phyloP scores from a whole-genome alignment of 2,329 filamentous ascomycete species.

The Metarhizium robertsii region DNA sequence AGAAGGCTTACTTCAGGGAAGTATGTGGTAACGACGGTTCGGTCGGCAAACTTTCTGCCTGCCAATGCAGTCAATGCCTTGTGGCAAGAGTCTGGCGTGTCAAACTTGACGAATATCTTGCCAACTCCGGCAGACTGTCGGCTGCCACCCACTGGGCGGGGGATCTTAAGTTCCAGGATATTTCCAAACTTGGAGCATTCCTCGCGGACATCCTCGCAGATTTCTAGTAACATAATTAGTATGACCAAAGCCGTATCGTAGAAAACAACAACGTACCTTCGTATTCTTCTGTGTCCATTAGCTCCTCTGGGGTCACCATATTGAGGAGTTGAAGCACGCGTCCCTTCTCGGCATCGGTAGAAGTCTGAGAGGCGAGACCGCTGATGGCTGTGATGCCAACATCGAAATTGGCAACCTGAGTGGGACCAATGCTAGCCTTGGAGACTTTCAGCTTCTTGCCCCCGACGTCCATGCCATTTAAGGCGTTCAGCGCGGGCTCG shows the following conservation, averaged over 20 bases:
- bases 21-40: slow-evolving; percentile 93
- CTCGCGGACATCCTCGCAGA: slow-evolving; percentile 85
- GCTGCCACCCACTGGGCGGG: slow-evolving; percentile 72
- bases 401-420: slow-evolving; percentile 85
- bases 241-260: background rate
- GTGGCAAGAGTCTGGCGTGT: slow-evolving; percentile 64
- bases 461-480: slow-evolving; percentile 89
- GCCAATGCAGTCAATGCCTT: slow-evolving; percentile 85
- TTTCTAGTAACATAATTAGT: slow-evolving; percentile 53
- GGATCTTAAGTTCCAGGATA: slow-evolving; percentile 84
- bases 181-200: slow-evolving; percentile 88
- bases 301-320: slow-evolving; percentile 95
- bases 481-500: slow-evolving; percentile 76
- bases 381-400: slow-evolving; percentile 98
- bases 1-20: slow-evolving; percentile 68
- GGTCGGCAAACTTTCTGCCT: slow-evolving; percentile 89
- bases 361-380: slow-evolving; percentile 86
- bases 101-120: slow-evolving; percentile 97
- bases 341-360: slow-evolving; percentile 67
- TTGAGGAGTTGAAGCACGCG: slow-evolving; percentile 89
- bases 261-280: slow-evolving; percentile 53
- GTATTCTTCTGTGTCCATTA: slow-evolving; percentile 90
- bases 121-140: slow-evolving; percentile 83
- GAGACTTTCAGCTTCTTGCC: slow-evolving; percentile 77
- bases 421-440: slow-evolving; percentile 85